Conservation (phyloP, 805 yeast species). For the Cyberlindnera nakhonratchasimensis region DNA sequence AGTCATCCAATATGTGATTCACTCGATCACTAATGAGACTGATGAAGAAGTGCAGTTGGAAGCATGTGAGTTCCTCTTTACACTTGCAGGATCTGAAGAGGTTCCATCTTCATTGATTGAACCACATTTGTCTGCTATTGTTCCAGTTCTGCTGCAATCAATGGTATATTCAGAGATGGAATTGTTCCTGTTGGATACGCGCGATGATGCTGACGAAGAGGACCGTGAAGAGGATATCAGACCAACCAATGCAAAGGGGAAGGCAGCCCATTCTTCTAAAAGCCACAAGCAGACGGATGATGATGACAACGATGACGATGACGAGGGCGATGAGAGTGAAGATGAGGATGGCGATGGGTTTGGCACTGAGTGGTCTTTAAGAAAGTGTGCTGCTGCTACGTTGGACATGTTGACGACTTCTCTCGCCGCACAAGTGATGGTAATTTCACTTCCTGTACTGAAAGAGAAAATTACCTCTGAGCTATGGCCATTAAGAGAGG, state of each 20-base stretch:
- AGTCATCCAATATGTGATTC: constrained; percentile 79
- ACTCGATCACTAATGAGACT: constrained; percentile 54
- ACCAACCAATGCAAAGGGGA: constrained; percentile 73
- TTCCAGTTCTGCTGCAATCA: constrained; percentile 74
- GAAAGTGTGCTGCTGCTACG: constrained; percentile 94
- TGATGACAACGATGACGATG: constrained; percentile 53
- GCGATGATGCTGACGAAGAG: constrained; percentile 71
- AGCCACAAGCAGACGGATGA: constrained; percentile 29
- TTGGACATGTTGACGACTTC: constrained; percentile 73
- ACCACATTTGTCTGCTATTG: constrained; percentile 55
- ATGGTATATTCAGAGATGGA: constrained; percentile 91
- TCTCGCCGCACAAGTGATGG: constrained; percentile 64
- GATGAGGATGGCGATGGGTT: constrained; percentile 54
- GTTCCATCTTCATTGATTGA: constrained; percentile 50
- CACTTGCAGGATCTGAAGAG: constrained; percentile 55
- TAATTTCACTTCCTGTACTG: constrained; percentile 67
- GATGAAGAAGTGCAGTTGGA: constrained; percentile 81
- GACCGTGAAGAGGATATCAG: constrained; percentile 86
- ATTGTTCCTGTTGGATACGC: constrained; percentile 61
- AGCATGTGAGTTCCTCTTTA: constrained; percentile 87
- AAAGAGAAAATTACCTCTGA: constrained; percentile 64
- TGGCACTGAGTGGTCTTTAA: constrained; percentile 78
- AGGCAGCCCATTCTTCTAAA: constrained; percentile 32
- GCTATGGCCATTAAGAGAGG: constrained; percentile 90
- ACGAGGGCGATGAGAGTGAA: constrained; percentile 42